Base-by-base conservation (phyloP, 352 stramenopile genomes). In the Pythium guiyangense region DNA sequence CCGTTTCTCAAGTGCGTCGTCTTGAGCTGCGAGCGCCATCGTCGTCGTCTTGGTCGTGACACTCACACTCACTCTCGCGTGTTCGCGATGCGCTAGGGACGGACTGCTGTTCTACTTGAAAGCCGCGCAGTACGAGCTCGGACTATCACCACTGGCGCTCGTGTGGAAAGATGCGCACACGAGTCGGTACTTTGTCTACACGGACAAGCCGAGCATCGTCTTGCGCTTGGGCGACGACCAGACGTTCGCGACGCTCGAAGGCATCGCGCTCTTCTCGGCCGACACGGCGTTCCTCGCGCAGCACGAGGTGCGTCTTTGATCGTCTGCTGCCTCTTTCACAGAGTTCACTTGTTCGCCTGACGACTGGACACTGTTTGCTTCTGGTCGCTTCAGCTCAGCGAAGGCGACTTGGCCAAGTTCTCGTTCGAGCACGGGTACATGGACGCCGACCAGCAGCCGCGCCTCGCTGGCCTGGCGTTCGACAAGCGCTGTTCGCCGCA, bases 51-150 rank as follows among this genome's bases (percentile, higher is more conserved):
- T 44, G 44, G 37, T 9, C 25, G 25, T 42, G 11, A 18, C 27
- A 9, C 26, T 59, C 5, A 52, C 45, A 45, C 52, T 46, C 42
- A 37, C 43, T 18, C n/a, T n/a, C n/a, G n/a, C 52, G 34, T 47
- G 35, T 34, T 48, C 39, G 51, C 39, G 17, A 5, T 52, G 34
- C 6, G 40, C 9, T 60, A 96, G 86, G 60, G 90, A 97, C 58
- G 90, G 89, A 1, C 69, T 97, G 35, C 58, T 97, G 10, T 97
- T 97, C 52, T 90, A 90, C 68, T 79, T 91, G 69, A 97, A 97
- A 60, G 74, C 82, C 6, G 87, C 75, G 2, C 82, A 96, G 52
- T 97, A 97, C 58, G 79, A 90, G n/a, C 75, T 94, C 35, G 90
- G 88, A 2, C 66, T 96, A 5, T 92, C 89, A 9, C 87, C 90